Percentiles rank a stretch among this genome's conserved stretches.
Conservation (phyloP, 106 monocot genomes). For the Hemerocallis citrina region DNA sequence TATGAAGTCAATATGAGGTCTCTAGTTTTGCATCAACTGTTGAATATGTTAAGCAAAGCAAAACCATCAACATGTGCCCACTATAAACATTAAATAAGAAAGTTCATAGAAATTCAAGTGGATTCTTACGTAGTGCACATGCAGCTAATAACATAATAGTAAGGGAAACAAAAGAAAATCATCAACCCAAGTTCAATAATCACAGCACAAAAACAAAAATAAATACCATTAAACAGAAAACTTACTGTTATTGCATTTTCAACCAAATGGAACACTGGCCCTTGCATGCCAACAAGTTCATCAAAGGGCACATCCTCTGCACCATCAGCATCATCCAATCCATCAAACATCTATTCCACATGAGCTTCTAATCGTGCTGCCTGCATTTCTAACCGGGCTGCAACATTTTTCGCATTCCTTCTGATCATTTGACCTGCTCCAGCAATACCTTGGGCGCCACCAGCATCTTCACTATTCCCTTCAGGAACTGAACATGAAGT, state of each 20-base stretch:
- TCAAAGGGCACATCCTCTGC: slow-evolving; percentile 99
- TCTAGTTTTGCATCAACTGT: not conserved
- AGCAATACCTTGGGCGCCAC: slow-evolving; percentile 62
- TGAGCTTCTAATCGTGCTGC: slow-evolving; percentile 93
- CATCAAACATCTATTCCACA: slow-evolving; percentile 99
- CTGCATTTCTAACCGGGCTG: slow-evolving; percentile 86
- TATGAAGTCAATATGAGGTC: too few species aligned
- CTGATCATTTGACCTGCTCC: slow-evolving; percentile 84
- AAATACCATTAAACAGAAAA: not conserved
- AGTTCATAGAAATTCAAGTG: too few species aligned
- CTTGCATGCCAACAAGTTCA: slow-evolving; percentile 99
- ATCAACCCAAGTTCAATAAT: not conserved
- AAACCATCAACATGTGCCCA: not conserved
- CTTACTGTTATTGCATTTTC: slow-evolving; percentile 99
- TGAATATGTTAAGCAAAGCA: not conserved
- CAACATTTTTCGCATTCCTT: slow-evolving; percentile 99
- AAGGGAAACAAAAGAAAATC: not conserved
- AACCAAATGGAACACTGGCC: slow-evolving; percentile 92
- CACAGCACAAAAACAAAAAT: not conserved
- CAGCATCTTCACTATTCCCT: slow-evolving; percentile 73
- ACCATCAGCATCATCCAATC: slow-evolving; percentile 97
- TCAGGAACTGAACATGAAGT: too few species aligned
- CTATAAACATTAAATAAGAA: not conserved
- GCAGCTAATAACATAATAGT: not conserved
- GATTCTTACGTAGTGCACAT: not conserved